Conservation (phyloP, 495 filamentous ascomycete species). For the Geopyxis carbonaria region DNA sequence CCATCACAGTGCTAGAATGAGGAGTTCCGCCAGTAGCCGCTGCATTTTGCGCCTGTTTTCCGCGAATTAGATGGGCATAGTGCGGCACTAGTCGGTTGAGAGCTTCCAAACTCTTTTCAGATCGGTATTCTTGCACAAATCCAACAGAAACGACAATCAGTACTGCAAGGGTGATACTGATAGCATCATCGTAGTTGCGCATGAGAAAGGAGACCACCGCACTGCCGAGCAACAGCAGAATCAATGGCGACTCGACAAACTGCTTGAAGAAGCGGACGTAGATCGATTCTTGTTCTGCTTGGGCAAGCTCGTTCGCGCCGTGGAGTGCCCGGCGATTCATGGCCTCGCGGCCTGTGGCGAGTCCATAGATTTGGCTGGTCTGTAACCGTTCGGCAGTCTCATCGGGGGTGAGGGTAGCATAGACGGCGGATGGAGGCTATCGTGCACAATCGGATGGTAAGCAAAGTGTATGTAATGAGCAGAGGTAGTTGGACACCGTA, state of each 20-base stretch:
- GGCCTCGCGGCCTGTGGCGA: slow-evolving; percentile 58
- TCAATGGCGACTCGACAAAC: slow-evolving; percentile 80
- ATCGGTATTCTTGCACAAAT: slow-evolving; percentile 94
- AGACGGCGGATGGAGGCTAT: slow-evolving; percentile 32
- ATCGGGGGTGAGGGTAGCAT: slow-evolving; percentile 43
- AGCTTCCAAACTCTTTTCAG: slow-evolving; percentile 92
- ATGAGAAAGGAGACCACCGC: slow-evolving; percentile 78
- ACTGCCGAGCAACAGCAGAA: slow-evolving; percentile 75
- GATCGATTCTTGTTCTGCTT: slow-evolving; percentile 79
- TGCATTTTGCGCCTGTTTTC: slow-evolving; percentile 29
- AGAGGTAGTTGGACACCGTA: slow-evolving; percentile 8
- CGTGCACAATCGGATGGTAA: neutral
- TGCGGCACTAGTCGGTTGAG: slow-evolving; percentile 86
- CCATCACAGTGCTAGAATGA: slow-evolving; percentile 65
- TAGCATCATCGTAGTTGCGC: slow-evolving; percentile 87
- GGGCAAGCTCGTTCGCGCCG: slow-evolving; percentile 87
- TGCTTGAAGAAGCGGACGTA: slow-evolving; percentile 93
- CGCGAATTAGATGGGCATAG: slow-evolving; percentile 76
- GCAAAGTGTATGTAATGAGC: neutral
- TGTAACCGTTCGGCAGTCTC: slow-evolving; percentile 63
- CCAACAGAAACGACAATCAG: slow-evolving; percentile 93
- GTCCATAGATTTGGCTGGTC: slow-evolving; percentile 66
- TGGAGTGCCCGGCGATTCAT: slow-evolving; percentile 57
- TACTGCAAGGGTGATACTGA: slow-evolving; percentile 87
- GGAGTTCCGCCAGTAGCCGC: slow-evolving; percentile 42